Evolutionary conservation across 352 stramenopile genomes (phyloP), one percentile per base, ranked within the genome.

Genomic region (Phytophthora aleatoria): DNA sequence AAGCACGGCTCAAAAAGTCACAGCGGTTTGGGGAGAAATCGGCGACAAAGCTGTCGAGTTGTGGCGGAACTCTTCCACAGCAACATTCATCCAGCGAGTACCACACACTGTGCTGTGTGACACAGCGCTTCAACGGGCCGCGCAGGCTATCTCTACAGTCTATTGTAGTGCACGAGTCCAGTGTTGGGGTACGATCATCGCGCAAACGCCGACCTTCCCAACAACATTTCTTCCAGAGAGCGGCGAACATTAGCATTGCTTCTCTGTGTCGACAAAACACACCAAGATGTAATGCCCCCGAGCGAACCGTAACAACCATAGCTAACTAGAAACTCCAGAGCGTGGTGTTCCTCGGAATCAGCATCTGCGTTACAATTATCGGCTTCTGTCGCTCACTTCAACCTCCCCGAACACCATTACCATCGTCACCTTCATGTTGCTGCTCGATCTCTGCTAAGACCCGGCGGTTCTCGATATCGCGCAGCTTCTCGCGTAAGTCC

Each of bases 401-500:
- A 48, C 24, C 31, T 39, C 35, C 36, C 26, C 38, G 51, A 50
- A 24, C 49, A 20, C 31, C 24, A 30, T 28, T 20, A 5, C 26
- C 27, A 13, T 38, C 7, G 5, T 55, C 30, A 20, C 13, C 27
- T 38, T 45, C 44, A 20, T 57, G 12, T 15, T 57, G 38, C 43
- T 52, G 27, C 12, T 67, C 41, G 3, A 58, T 13, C 24, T 71
- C 57, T n/a, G 56, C 64, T 41, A 78, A 27, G 15, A 75, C 26
- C 0, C 61, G 61, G 16, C 73, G 56, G 16, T 78, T 71, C 62
- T 88, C 74, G 42, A 88, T 74, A 28, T 75, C 74, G 36, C 79
- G 76, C 64, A 90, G 62, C 49, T 80, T 76, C 56, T 90, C 79
- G 26, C 79, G 83, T 65, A 92, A 70, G 58, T 93, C 84, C 55